Conservation (phyloP, 2,329 filamentous ascomycete species). For the Pseudogymnoascus sp. region DNA sequence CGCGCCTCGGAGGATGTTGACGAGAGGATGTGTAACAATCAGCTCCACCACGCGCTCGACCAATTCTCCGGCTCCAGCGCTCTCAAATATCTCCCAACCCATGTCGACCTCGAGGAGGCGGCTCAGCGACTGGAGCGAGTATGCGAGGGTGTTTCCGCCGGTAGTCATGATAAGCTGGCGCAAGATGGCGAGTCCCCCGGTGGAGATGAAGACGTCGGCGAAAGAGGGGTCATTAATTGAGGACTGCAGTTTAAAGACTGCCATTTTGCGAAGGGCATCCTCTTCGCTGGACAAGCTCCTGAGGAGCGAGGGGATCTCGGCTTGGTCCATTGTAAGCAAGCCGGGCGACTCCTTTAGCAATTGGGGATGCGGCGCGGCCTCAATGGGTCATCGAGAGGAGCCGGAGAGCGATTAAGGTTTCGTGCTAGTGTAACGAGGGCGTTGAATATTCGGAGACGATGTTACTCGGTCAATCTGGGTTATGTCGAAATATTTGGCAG, state of each 20-base stretch:
- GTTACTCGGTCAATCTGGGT: not conserved
- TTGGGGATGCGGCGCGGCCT: not conserved
- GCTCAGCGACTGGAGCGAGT: conserved; percentile 82
- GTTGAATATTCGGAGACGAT: not conserved
- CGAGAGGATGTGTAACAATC: conserved; percentile 87
- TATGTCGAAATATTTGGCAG: not conserved
- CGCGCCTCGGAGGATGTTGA: conserved; percentile 93
- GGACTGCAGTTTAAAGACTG: conserved; percentile 93
- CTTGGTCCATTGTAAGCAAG: conserved; percentile 49
- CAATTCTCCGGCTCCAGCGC: conserved; percentile 53
- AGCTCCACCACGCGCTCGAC: conserved; percentile 77
- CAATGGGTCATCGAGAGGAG: conserved; percentile 3
- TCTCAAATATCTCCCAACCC: conserved; percentile 85
- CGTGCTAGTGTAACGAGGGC: not conserved
- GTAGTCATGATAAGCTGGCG: conserved; percentile 76
- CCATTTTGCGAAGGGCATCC: conserved; percentile 95
- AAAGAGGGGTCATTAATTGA: conserved; percentile 95
- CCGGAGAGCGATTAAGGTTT: not conserved
- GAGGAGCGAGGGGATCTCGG: conserved; percentile 57
- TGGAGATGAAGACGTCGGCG: conserved; percentile 89
- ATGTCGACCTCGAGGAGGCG: conserved; percentile 91
- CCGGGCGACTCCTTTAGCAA: not conserved
- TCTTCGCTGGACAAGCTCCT: conserved; percentile 60
- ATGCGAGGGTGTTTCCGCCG: conserved; percentile 89
- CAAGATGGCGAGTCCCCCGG: conserved; percentile 74